Percentiles rank a stretch among this genome's conserved stretches.
Conservation (phyloP, 345 rosid genomes). For the Cardiospermum halicacabum region DNA sequence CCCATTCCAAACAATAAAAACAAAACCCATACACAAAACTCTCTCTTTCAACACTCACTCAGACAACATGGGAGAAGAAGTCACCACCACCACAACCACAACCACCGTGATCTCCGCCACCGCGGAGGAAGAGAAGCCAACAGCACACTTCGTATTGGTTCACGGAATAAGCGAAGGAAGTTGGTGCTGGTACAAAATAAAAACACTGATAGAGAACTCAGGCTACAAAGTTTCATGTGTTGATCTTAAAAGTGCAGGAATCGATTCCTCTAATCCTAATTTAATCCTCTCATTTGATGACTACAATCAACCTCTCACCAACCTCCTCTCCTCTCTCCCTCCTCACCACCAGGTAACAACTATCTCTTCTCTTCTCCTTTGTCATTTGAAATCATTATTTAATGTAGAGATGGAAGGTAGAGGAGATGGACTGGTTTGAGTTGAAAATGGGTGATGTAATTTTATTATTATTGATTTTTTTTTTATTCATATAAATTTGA, state of each 20-base stretch:
- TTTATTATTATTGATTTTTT: no score
- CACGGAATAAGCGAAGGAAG: constrained; percentile 78
- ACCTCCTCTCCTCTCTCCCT: constrained; percentile 54
- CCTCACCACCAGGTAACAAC: constrained; percentile 51
- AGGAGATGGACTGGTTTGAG: no score
- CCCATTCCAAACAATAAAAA: no score
- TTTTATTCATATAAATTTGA: no score
- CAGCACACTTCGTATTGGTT: constrained; percentile 68
- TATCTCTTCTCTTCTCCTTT: neutral
- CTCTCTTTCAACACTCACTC: no score
- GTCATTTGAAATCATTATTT: no score
- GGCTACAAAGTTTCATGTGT: constrained; percentile 76
- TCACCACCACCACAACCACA: constrained; percentile 2
- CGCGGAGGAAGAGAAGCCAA: constrained; percentile 4
- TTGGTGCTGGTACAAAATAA: constrained; percentile 96
- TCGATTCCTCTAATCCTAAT: constrained; percentile 45
- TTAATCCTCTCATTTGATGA: constrained; percentile 56
- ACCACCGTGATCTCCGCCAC: neutral
- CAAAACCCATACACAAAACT: no score
- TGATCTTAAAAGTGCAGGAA: constrained; percentile 67
- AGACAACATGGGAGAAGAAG: constrained; percentile 46
- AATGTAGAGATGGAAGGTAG: no score
- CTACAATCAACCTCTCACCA: constrained; percentile 67
- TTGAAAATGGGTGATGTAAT: no score
- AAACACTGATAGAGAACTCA: constrained; percentile 68